A percentile compares a stretch with the other conserved stretches of the same genome.
These are phyloP conservation scores for Penicillium sp. DNA, from an alignment of 2,329 filamentous ascomycete genomes.

Conservation along the genomic window DNA sequence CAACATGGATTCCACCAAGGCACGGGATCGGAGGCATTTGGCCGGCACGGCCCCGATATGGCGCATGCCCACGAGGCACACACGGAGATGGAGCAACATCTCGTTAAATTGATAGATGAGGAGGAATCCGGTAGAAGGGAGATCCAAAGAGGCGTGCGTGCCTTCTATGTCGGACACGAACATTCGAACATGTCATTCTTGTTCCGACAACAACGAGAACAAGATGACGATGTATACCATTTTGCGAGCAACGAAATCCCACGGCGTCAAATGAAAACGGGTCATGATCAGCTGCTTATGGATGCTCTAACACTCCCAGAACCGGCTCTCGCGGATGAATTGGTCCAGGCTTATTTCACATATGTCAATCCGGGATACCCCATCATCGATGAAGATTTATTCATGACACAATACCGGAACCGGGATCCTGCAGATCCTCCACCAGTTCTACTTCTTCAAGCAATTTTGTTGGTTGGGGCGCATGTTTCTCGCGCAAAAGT, in stretches of 20 bases:
- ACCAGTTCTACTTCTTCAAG: conserved; percentile 52
- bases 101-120: conserved; percentile 54
- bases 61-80: conserved; percentile 43
- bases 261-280: conserved; percentile 44
- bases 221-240: conserved; percentile 45
- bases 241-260: conserved; percentile 48
- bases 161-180: conserved; percentile 57
- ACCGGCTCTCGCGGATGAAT: conserved; percentile 50
- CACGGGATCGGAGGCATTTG: conserved; percentile 24
- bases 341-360: conserved; percentile 53
- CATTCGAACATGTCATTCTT: conserved; percentile 58
- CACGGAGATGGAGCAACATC: conserved; percentile 46
- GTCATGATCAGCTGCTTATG: conserved; percentile 47
- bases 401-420: conserved; percentile 52
- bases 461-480: conserved; percentile 53
- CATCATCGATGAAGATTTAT: conserved; percentile 53
- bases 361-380: conserved; percentile 55
- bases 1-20: conserved; percentile 23
- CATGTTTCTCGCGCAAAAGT: conserved; percentile 48
- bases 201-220: conserved; percentile 51
- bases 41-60: conserved; percentile 30
- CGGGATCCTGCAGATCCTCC: conserved; percentile 48
- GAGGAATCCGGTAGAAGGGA: conserved; percentile 48
- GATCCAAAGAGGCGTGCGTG: conserved; percentile 50
- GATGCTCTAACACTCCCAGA: conserved; percentile 54